Evolutionary conservation across 306 rosid species (phyloP).

Genomic region (Purshia tridentata): DNA sequence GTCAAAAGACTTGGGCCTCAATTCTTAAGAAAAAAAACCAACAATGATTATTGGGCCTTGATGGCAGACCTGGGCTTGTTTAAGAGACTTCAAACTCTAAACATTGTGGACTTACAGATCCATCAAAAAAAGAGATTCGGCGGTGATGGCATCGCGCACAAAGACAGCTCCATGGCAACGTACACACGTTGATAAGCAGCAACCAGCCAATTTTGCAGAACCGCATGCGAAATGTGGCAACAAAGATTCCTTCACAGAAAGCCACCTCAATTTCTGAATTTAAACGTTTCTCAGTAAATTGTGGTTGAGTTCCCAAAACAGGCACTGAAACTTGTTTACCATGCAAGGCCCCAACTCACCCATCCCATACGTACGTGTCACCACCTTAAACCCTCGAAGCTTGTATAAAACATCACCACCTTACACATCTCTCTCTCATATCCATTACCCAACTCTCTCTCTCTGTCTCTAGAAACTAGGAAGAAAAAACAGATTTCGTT

Average conservation of each 20-base stretch:
- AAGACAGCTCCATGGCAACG: slow-evolving; percentile 14
- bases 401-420: slow-evolving; percentile 38
- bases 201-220: slow-evolving; percentile 31
- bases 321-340: slow-evolving; percentile 70
- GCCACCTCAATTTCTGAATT: slow-evolving; percentile 21
- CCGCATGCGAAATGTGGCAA: slow-evolving; percentile 29
- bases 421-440: background rate
- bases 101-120: too few relatives aligned
- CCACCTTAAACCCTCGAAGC: slow-evolving; percentile 23
- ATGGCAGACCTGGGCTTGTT: too few relatives aligned
- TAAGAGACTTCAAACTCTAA: too few relatives aligned
- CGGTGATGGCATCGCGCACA: background rate
- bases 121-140: too few relatives aligned
- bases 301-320: background rate
- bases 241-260: background rate
- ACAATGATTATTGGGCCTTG: too few relatives aligned
- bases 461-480: background rate
- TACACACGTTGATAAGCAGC: background rate
- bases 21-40: too few relatives aligned
- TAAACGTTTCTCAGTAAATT: background rate
- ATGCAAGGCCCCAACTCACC: slow-evolving; percentile 70
- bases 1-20: too few relatives aligned
- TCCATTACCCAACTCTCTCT: background rate
- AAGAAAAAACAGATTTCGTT: too few relatives aligned
- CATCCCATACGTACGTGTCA: slow-evolving; percentile 63